Evolutionary conservation across 1,139 yeast genomes (phyloP), one percentile per base, ranked within the genome.

Genomic region (Barnettozyma hawaiiensis): DNA sequence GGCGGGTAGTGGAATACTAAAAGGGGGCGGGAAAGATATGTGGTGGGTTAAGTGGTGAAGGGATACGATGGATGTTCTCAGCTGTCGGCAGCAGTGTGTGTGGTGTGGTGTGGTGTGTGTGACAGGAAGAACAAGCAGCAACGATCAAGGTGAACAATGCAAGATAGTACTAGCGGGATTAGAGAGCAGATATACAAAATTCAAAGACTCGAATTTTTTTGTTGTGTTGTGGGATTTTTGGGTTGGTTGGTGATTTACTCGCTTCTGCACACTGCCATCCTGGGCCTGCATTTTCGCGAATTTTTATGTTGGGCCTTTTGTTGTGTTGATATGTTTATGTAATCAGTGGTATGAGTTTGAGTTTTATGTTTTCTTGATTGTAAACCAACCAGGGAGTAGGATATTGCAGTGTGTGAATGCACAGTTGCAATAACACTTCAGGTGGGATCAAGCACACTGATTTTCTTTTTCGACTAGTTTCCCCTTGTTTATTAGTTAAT

Each of bases 241-340:
- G 40, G 36, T 24, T 23, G 33, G 40, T 31, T 31, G 40, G 37
- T 36, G 43, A 35, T 40, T 37, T 37, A 21, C 31, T 16, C 33
- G 19, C 21, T 21, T 31, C 31, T 26, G 36, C 31, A 7, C 23
- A 7, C 23, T 8, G 3, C 10, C 15, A 4, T 15, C 21, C 20
- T n/a, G n/a, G n/a, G 7, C n/a, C 21, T 23, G 12, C 10, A 23
- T 21, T 10, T 33, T 23, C 20, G 28, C 38, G 39, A 37, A 34
- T 7, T 27, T 37, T 41, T 36, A 41, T 41, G 44, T 41, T 41
- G 44, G 44, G 44, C 44, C 23, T 40, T 40, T 35, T 31, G 36
- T 16, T 31, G 39, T 28, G 39, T 28, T 15, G 32, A 21, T 5
- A 9, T 9, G 29, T 3, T 27, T 27, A 19, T 16, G 38, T 24